Percentiles rank a stretch among this genome's conserved stretches.
Conservation (phyloP, 2,329 filamentous ascomycete genomes). For the Exophiala sp. region DNA sequence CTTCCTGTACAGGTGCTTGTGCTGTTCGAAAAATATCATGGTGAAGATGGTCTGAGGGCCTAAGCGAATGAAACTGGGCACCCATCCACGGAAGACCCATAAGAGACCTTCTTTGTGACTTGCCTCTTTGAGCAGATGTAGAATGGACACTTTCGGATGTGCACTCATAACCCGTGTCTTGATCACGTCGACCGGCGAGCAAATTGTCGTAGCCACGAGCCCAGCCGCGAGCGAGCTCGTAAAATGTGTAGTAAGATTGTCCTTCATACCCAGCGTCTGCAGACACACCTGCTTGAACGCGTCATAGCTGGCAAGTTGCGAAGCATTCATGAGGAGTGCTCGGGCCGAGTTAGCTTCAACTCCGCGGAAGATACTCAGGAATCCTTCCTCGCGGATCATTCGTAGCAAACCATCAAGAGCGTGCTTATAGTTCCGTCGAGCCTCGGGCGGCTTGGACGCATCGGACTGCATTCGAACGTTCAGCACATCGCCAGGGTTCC, state of each 20-base stretch:
- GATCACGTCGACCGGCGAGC: slow-evolving; percentile 61
- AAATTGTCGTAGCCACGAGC: slow-evolving; percentile 62
- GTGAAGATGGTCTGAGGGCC: slow-evolving; percentile 62
- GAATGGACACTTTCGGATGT: slow-evolving; percentile 40
- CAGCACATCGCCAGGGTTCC: slow-evolving; percentile 91
- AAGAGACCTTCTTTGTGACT: slow-evolving; percentile 52
- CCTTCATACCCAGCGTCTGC: slow-evolving; percentile 46
- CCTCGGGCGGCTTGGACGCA: slow-evolving; percentile 63
- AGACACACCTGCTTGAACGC: slow-evolving; percentile 56
- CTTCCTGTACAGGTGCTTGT: slow-evolving; percentile 56
- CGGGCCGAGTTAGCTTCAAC: slow-evolving; percentile 59
- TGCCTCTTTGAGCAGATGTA: slow-evolving; percentile 49
- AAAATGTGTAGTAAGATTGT: slow-evolving; percentile 58
- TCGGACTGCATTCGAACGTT: slow-evolving; percentile 99
- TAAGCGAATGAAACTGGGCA: slow-evolving; percentile 60
- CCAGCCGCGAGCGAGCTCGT: slow-evolving; percentile 56
- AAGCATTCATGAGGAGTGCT: slow-evolving; percentile 61
- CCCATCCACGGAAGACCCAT: slow-evolving; percentile 64
- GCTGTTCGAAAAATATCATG: slow-evolving; percentile 61
- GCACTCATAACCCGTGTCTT: slow-evolving; percentile 62
- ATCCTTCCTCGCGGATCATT: slow-evolving; percentile 82
- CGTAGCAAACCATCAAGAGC: slow-evolving; percentile 78
- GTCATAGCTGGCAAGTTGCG: slow-evolving; percentile 59
- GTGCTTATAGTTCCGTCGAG: slow-evolving; percentile 83
- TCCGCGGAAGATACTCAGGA: slow-evolving; percentile 69